Base-by-base conservation (phyloP, 2,329 filamentous ascomycete species). In the Stenocarpella maydis region DNA sequence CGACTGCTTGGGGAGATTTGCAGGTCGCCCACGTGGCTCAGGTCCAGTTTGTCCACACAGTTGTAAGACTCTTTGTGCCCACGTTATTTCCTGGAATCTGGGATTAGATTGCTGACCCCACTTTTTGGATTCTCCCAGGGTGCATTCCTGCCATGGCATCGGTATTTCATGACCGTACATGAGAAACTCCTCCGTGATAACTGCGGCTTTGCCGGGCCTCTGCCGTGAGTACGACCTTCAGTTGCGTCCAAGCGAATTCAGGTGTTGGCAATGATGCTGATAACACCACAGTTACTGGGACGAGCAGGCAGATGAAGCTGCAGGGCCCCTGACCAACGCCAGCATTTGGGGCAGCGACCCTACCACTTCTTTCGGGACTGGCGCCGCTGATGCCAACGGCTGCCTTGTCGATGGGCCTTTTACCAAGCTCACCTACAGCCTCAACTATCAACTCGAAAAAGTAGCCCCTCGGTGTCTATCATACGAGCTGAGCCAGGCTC, bases 141-240 rank as follows among this genome's bases (percentile, higher is more conserved):
- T 26, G 53, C 53, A 24, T 58, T 58, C 15, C 37, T 58, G 19
- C 53, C 53, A 19, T 58, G 53, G 53, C 53, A 58, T 17, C 53
- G 53, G n/a, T 58, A 37, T 34, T 58, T 41, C 37, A 58, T 58
- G 53, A 58, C 34, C 7, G 37, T 58, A 4, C 37, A 58, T 6
- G 53, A 58, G 21, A 58, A 41, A 2, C 37, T 58, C 15, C 53
- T 58, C 12, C 53, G 53, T 9, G 21, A 43, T 2, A 5, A 58
- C 5, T 58, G 53, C 10, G 53, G 53, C 21, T 58, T 26, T 7
- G 28, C 37, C 9, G 53, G 37, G 9, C 53, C 53, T 15, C 7
- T 41, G 1, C 53, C 53, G 53, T 58, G 14, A 58, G 53, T 43
- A 10, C 7, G 8, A 10, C 50, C 50, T 53, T n/a, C 17, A 14